A percentile compares a stretch with the other conserved stretches of the same genome.
phyloP scores from a whole-genome alignment of 1,284 basidiomycete species.

The Schizophyllum commune region DNA sequence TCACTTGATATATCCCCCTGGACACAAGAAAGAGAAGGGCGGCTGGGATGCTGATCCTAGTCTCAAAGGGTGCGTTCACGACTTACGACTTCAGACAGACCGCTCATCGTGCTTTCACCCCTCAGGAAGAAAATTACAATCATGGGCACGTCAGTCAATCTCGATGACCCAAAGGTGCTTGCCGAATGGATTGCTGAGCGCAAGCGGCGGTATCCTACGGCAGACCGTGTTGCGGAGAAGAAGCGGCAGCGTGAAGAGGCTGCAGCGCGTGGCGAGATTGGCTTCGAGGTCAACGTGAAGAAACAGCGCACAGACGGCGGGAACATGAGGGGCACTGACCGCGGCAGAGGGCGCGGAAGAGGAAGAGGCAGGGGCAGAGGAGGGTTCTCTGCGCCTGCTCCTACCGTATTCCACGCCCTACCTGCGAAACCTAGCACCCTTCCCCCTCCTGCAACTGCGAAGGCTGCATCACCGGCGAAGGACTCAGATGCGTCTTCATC shows the following conservation, averaged over 20 bases:
- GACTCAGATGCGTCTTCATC: not conserved
- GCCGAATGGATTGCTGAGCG: slow-evolving; percentile 84
- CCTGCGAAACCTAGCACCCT: no score
- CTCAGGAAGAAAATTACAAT: slow-evolving; percentile 66
- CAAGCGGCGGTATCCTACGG: slow-evolving; percentile 76
- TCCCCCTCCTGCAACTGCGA: not conserved
- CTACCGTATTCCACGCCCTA: no score
- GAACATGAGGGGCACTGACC: slow-evolving; percentile 12
- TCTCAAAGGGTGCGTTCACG: slow-evolving; percentile 57
- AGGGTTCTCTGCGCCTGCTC: not conserved
- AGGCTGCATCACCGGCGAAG: not conserved
- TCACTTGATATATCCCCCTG: slow-evolving; percentile 76
- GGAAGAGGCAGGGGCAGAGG: slow-evolving; percentile 25
- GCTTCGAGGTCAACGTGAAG: slow-evolving; percentile 25
- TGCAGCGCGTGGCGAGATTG: slow-evolving; percentile 68
- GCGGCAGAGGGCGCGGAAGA: slow-evolving; percentile 21
- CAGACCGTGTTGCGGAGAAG: slow-evolving; percentile 66
- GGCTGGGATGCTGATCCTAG: slow-evolving; percentile 73
- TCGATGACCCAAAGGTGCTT: slow-evolving; percentile 79
- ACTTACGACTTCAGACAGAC: not conserved
- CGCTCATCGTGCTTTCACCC: not conserved
- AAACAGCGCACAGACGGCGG: slow-evolving; percentile 24
- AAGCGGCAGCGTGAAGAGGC: slow-evolving; percentile 70
- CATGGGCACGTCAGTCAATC: slow-evolving; percentile 68
- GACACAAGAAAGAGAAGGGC: slow-evolving; percentile 60